A percentile compares a stretch with the other conserved stretches of the same genome.
These are phyloP conservation scores for Podila verticillata DNA, from an alignment of 192 early-diverging fungal species.

Conservation along the genomic window DNA sequence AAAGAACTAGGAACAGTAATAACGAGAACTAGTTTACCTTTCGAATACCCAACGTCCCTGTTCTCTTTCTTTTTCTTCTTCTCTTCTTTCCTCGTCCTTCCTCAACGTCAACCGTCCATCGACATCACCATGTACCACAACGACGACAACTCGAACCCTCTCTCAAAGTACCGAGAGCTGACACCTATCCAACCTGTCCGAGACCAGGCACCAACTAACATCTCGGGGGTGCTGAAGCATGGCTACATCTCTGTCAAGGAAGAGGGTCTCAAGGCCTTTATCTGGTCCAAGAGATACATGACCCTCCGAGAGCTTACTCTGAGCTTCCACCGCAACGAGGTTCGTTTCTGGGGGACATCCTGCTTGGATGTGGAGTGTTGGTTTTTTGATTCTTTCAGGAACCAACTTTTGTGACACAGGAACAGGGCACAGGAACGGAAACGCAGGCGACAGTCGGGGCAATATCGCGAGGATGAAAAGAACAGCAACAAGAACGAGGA, in stretches of 20 bases:
- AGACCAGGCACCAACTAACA: conserved; percentile 26
- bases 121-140: conserved; percentile 24
- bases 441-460: no score
- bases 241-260: conserved; percentile 93
- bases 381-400: neutral
- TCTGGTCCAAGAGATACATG: conserved; percentile 96
- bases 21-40: neutral
- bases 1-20: no score
- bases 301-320: conserved; percentile 89
- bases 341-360: conserved; percentile 31
- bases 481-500: no score
- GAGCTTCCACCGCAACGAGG: conserved; percentile 95
- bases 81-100: neutral
- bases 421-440: no score
- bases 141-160: conserved; percentile 33
- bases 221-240: conserved; percentile 70
- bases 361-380: neutral
- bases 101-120: neutral
- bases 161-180: conserved; percentile 40
- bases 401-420: neutral
- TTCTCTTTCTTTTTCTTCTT: neutral
- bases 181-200: conserved; percentile 38
- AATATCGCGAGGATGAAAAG: no score
- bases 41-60: neutral
- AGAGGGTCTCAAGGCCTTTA: conserved; percentile 87